Evolutionary conservation across 331 rosid species (phyloP), one percentile per base, ranked within the genome.

Genomic region (Stylosanthes scabra): DNA sequence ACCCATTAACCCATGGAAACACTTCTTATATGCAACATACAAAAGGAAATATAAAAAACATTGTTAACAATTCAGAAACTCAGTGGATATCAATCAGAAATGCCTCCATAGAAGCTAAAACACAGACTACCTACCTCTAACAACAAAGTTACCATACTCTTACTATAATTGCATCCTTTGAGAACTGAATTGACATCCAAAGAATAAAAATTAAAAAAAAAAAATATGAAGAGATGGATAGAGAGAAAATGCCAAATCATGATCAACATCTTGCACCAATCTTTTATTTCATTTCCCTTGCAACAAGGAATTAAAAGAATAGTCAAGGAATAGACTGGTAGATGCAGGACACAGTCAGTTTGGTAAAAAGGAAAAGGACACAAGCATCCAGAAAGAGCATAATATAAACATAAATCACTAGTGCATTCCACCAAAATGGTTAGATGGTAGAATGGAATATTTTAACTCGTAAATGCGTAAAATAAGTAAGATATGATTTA

Each of bases 221-320:
- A 34, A 0, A 34, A 34, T 3, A 1, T 34, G 39, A 34, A 50
- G 2, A n/a, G 2, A 50, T 1, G 13, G 9, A 12, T 6, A n/a
- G 57, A 47, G 27, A 52, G 16, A 9, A 41, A 41, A 2, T 8
- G 42, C 20, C 50, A 60, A 47, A 15, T 9, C 47, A 28, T 13
- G 34, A 58, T 59, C 66, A 46, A 54, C 34, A 52, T 52, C 57
- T 74, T 13, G 65, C 37, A 41, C 52, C 2, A 28, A 40, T 74
- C 46, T 51, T 69, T 11, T 66, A 46, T 8, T 8, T 11, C n/a
- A n/a, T 9, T 7, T 11, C 31, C 13, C 49, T 42, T 55, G 42
- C 49, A 52, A 12, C 75, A 69, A 60, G 56, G 76, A 65, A 56
- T 25, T 63, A 34, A 39, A 78, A 63, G 68, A 45, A 44, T 8